Percentiles rank a stretch among this genome's conserved stretches.
These are phyloP conservation scores for Solanum pinnatisectum DNA, from an alignment of 257 asterid genomes.

Conservation along the genomic window DNA sequence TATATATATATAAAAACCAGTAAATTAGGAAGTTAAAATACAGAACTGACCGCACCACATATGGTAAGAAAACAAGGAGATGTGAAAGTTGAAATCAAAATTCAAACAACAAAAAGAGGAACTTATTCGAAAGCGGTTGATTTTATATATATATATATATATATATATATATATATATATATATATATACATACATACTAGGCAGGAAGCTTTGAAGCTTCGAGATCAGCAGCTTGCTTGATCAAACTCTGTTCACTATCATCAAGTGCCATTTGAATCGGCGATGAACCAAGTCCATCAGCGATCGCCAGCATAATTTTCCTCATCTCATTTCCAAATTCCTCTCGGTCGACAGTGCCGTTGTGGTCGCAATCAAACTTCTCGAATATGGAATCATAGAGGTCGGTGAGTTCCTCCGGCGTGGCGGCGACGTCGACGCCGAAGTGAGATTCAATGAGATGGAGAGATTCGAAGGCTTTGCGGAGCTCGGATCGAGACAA, in stretches of 20 bases:
- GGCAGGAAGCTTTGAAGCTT: slow-evolving; percentile 32
- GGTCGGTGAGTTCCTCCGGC: slow-evolving; percentile 69
- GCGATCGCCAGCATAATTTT: slow-evolving; percentile 73
- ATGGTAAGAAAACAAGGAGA: too few relatives aligned
- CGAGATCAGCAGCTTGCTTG: slow-evolving; percentile 83
- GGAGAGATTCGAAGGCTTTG: slow-evolving; percentile 65
- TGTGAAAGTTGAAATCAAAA: not conserved
- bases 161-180: too few relatives aligned
- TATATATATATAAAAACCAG: not conserved
- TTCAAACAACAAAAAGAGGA: not conserved
- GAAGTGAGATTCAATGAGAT: slow-evolving; percentile 67
- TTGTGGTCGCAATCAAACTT: slow-evolving; percentile 47
- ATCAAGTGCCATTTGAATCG: slow-evolving; percentile 88
- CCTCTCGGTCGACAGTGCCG: slow-evolving; percentile 54
- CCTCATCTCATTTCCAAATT: slow-evolving; percentile 62
- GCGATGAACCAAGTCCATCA: slow-evolving; percentile 72
- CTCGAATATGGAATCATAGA: slow-evolving; percentile 74
- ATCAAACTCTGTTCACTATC: slow-evolving; percentile 53
- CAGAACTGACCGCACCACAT: not conserved
- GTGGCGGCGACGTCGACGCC: slow-evolving; percentile 59
- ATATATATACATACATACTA: not conserved
- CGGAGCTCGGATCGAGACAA: slow-evolving; percentile 75
- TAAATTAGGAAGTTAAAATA: not conserved
- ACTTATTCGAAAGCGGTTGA: not conserved
- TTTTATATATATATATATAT: too few relatives aligned